Conservation (phyloP, 23 red algal genomes). For the Agarophyton chilense region DNA sequence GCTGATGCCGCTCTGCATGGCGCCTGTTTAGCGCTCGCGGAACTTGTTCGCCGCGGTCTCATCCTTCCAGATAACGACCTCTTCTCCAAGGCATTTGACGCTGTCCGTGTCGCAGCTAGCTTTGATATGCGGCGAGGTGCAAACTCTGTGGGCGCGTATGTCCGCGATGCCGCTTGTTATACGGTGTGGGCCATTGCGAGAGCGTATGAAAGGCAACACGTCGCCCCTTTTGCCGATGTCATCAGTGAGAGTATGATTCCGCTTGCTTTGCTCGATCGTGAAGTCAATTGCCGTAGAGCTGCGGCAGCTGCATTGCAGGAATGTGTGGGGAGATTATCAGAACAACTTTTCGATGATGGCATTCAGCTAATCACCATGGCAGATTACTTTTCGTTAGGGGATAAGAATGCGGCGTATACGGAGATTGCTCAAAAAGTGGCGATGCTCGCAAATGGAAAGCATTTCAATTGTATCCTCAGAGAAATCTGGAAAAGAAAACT, state of each 20-base stretch:
- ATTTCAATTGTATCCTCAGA: slow-evolving; percentile 44
- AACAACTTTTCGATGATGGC: slow-evolving; percentile 55
- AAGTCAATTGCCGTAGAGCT: slow-evolving; percentile 94
- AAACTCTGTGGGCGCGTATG: slow-evolving; percentile 65
- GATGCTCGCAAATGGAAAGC: slow-evolving; percentile 48
- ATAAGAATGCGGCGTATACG: slow-evolving; percentile 61
- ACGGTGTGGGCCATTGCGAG: slow-evolving; percentile 89
- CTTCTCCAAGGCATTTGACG: slow-evolving; percentile 22
- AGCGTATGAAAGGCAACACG: slow-evolving; percentile 56
- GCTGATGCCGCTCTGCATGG: slow-evolving; percentile 80
- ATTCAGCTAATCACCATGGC: slow-evolving; percentile 64
- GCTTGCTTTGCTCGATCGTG: slow-evolving; percentile 86
- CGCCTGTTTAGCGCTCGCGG: slow-evolving; percentile 90
- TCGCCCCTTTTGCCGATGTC: slow-evolving; percentile 40
- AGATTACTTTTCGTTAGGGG: slow-evolving; percentile 88
- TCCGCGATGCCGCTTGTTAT: slow-evolving; percentile 98
- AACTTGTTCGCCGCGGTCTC: slow-evolving; percentile 82
- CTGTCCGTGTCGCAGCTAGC: slow-evolving; percentile 26
- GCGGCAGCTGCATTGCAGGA: slow-evolving; percentile 97
- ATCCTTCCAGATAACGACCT: slow-evolving; percentile 42
- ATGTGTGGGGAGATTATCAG: slow-evolving; percentile 79
- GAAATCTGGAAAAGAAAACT: slow-evolving; percentile 67
- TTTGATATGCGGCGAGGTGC: slow-evolving; percentile 78
- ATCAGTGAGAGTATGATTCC: slow-evolving; percentile 63
- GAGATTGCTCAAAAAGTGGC: slow-evolving; percentile 77